Base-by-base conservation (phyloP, 768 basidiomycete species). In the Suillus sp. region DNA sequence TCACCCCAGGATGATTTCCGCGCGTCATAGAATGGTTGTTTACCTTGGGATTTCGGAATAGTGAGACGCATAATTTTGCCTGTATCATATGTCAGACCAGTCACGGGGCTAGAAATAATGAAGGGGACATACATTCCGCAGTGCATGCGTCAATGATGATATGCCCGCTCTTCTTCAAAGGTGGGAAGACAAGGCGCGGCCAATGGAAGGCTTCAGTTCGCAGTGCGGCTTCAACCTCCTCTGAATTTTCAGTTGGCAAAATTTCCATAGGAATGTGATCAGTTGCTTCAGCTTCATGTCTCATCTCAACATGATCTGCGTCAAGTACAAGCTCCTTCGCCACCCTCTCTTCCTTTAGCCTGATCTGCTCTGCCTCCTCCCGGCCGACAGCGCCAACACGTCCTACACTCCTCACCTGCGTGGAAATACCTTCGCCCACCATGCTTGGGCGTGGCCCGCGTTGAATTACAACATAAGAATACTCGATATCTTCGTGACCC, bases 1-100 rank as follows among this genome's bases (percentile, higher is more conserved):
- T 99, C 97, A 22, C 97, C 97, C 96, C 96, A 99, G 11, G 76
- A 77, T 0, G 92, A 88, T 78, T 99, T 98, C 40, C 96, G 88
- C 2, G 96, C 95, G 73, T 99, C 97, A 72, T 98, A 95, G 72
- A 87, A 99, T 0, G 86, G 83, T 69, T 98, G 95, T 74, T 94
- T 96, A n/a, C 95, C 95, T 77, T 96, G 95, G 2, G 93, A 96
- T 68, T 87, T 95, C 0, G 96, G 92, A 43, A 96, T 88, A 5
- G 91, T 96, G 75, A 96, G 79, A 6, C 96, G 88, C 84, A 95
- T 91, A 54, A 99, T 90, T 76, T 92, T 89, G 37, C 92, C 96
- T 97, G 61, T 59, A 43, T 27, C 43, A 35, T 40, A 57, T 50
- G n/a, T n/a, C 2, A 34, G 50, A 25, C 25, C 32, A 54, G 61